These are phyloP conservation scores for Physocladia obscura DNA, from an alignment of 192 early-diverging fungal species.

Conservation along the genomic window DNA sequence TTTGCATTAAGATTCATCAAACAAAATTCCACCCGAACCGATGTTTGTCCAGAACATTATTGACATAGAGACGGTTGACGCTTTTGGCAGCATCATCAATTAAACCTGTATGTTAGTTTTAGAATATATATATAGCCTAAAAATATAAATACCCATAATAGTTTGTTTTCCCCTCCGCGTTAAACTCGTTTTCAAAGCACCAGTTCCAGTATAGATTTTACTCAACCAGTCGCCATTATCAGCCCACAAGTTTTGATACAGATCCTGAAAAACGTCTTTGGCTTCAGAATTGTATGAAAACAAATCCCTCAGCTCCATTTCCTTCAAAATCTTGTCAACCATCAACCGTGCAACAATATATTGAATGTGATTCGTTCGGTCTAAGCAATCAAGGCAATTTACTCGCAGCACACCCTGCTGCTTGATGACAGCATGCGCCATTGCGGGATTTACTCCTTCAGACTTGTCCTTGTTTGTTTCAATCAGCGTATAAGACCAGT, in stretches of 20 bases:
- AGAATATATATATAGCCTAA: neutral
- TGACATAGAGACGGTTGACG: conserved; percentile 89
- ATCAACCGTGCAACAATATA: conserved; percentile 33
- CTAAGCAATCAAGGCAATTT: conserved; percentile 85
- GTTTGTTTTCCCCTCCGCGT: conserved; percentile 89
- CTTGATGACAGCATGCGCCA: conserved; percentile 58
- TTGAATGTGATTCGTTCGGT: conserved; percentile 92
- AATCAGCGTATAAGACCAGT: conserved; percentile 22
- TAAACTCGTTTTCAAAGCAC: conserved; percentile 87
- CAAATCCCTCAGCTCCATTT: neutral
- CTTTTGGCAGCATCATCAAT: conserved; percentile 92
- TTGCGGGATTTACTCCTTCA: conserved; percentile 72
- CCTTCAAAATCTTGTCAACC: neutral
- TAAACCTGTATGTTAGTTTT: conserved; percentile 52
- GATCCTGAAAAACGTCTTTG: conserved; percentile 33
- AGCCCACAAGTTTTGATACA: conserved; percentile 53
- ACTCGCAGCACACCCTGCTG: conserved; percentile 87
- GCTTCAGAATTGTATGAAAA: neutral
- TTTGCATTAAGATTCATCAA: too few relatives aligned
- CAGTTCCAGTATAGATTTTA: conserved; percentile 93
- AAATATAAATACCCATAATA: conserved; percentile 49
- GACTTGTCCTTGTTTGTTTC: conserved; percentile 21
- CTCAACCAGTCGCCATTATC: conserved; percentile 91
- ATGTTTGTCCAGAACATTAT: conserved; percentile 92
- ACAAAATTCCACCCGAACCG: too few relatives aligned